Percentiles rank a stretch among this genome's conserved stretches.
Evolutionary conservation across 352 stramenopile species (phyloP).

Genomic region (Phytopythium mirpurense): DNA sequence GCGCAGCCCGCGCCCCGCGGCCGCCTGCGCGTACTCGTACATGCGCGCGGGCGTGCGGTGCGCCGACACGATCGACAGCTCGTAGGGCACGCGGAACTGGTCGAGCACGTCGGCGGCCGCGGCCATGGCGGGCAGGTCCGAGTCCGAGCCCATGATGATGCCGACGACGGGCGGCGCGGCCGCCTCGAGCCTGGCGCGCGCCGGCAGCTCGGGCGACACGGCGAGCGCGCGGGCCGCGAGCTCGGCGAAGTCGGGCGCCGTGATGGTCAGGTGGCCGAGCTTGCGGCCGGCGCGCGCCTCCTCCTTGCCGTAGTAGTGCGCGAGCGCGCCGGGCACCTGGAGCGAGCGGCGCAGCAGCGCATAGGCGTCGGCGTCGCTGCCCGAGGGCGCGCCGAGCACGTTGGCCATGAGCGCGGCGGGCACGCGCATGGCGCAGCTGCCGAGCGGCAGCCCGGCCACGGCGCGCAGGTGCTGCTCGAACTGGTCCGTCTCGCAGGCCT

Average conservation of each 20-base stretch:
- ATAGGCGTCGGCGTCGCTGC: constrained; percentile 83
- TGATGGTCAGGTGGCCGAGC: constrained; percentile 97
- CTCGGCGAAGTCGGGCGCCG: constrained; percentile 79
- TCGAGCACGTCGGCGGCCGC: constrained; percentile 94
- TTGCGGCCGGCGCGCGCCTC: constrained; percentile 90
- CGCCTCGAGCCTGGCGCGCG: constrained; percentile 30
- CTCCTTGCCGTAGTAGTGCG: constrained; percentile 97
- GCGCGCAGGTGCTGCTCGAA: constrained; percentile 98
- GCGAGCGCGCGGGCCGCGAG: constrained; percentile 64
- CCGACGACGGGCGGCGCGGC: constrained; percentile 47
- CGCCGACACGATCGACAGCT: constrained; percentile 98
- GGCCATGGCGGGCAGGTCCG: constrained; percentile 96
- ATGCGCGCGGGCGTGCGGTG: constrained; percentile 97
- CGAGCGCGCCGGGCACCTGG: constrained; percentile 72
- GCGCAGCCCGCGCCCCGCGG: constrained; percentile 85
- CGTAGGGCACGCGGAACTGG: constrained; percentile 94
- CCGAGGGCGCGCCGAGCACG: constrained; percentile 63
- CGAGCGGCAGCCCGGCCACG: constrained; percentile 92
- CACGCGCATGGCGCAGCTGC: constrained; percentile 90
- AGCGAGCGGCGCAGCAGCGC: constrained; percentile 56
- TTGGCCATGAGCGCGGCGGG: constrained; percentile 91
- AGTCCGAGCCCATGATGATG: constrained; percentile 94
- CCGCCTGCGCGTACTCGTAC: constrained; percentile 93
- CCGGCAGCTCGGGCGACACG: constrained; percentile 37
- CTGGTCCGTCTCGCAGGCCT: constrained; percentile 96